Conservation (phyloP, 768 basidiomycete species). For the Macrolepiota fuliginosa region DNA sequence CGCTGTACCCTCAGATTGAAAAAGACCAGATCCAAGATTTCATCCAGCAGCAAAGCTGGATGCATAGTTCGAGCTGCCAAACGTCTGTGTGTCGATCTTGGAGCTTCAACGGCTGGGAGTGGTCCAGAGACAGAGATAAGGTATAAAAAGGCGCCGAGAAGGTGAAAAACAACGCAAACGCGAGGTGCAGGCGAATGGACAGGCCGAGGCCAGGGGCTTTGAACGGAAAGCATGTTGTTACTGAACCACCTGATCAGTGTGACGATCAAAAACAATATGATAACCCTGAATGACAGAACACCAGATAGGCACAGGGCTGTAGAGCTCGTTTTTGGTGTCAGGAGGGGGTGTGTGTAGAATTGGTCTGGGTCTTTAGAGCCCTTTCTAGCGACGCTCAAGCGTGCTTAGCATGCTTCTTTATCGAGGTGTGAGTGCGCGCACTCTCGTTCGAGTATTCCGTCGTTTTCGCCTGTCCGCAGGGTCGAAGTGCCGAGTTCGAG, state of each 20-base stretch:
- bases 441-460: not conserved
- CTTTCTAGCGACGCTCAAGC: not conserved
- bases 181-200: not conserved
- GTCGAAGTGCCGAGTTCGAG: not conserved
- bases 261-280: constrained; percentile 6
- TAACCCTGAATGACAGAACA: not conserved
- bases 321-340: not conserved
- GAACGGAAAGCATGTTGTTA: not conserved
- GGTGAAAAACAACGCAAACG: not conserved
- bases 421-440: not conserved
- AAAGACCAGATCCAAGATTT: not conserved
- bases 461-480: not conserved
- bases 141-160: not conserved
- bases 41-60: not conserved
- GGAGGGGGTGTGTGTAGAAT: too few relatives aligned
- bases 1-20: not conserved
- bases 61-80: not conserved
- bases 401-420: not conserved
- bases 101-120: not conserved
- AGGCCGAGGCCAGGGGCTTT: not conserved
- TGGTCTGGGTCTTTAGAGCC: too few relatives aligned
- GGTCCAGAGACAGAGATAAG: not conserved
- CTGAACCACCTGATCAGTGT: constrained; percentile 1
- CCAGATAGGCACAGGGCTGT: not conserved
- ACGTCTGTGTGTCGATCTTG: not conserved